A percentile compares a stretch with the other conserved stretches of the same genome.
phyloP scores from a whole-genome alignment of 805 yeast genomes.

The Cephaloascus fragrans region DNA sequence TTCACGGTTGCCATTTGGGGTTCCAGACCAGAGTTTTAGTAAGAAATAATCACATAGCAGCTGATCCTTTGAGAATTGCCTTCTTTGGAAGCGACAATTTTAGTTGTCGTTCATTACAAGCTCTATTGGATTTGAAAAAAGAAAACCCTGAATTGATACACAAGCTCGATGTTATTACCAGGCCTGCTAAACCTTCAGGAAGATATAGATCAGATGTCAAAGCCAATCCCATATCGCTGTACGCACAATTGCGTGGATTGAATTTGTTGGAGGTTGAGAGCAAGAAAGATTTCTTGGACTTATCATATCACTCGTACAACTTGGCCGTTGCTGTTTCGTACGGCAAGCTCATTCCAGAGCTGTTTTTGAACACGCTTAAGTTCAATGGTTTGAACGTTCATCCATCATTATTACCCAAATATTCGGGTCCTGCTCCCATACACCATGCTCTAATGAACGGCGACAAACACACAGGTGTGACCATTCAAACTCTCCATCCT shows the following conservation, averaged over 20 bases:
- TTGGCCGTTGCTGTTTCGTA: constrained; percentile 87
- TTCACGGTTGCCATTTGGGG: too few relatives aligned
- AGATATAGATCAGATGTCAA: constrained; percentile 31
- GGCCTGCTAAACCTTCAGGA: constrained; percentile 57
- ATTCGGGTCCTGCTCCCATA: constrained; percentile 85
- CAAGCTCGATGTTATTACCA: constrained; percentile 50
- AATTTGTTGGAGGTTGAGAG: constrained; percentile 43
- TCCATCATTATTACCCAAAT: constrained; percentile 77
- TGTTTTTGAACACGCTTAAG: constrained; percentile 34
- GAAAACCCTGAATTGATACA: constrained; percentile 12
- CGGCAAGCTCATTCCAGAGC: constrained; percentile 69
- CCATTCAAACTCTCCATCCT: constrained; percentile 87
- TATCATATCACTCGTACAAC: constrained; percentile 27
- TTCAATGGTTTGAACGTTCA: constrained; percentile 84
- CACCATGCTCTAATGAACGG: constrained; percentile 66
- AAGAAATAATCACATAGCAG: too few relatives aligned
- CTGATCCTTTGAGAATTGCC: constrained; percentile 28
- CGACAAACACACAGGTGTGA: constrained; percentile 65
- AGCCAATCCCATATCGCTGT: constrained; percentile 38
- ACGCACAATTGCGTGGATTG: constrained; percentile 22
- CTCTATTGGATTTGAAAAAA: constrained; percentile 16
- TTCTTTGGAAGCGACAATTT: constrained; percentile 76
- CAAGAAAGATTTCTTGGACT: constrained; percentile 22
- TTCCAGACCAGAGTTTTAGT: too few relatives aligned
- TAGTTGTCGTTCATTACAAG: constrained; percentile 44